Evolutionary conservation across 1,139 yeast genomes (phyloP).

Genomic region (Diutina neorugosa): DNA sequence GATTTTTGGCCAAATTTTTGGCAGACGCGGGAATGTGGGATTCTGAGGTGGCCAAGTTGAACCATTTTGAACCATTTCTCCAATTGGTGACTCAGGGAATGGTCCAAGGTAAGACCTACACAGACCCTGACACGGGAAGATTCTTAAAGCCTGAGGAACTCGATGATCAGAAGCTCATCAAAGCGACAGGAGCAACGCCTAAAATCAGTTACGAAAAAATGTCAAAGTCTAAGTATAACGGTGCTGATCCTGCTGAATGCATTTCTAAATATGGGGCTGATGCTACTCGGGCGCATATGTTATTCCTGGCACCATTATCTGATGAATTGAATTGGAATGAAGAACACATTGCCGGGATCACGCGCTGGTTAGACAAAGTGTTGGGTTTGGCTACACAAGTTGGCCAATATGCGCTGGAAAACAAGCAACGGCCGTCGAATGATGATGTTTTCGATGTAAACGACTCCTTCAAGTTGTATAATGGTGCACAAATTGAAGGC

Average conservation of each 20-base stretch:
- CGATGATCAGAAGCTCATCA: slow-evolving; percentile 36
- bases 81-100: slow-evolving; percentile 87
- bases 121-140: slow-evolving; percentile 59
- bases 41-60: slow-evolving; percentile 14
- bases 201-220: slow-evolving; percentile 66
- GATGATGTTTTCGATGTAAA: not conserved
- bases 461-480: not conserved
- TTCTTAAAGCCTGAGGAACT: slow-evolving; percentile 72
- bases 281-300: slow-evolving; percentile 83
- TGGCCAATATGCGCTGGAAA: not conserved
- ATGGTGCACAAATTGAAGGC: not conserved
- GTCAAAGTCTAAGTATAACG: slow-evolving; percentile 93
- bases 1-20: slow-evolving; percentile 76
- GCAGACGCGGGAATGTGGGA: slow-evolving; percentile 43
- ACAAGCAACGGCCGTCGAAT: not conserved
- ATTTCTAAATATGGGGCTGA: slow-evolving; percentile 83
- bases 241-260: slow-evolving; percentile 79
- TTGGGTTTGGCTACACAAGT: slow-evolving; percentile 18
- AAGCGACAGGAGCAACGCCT: slow-evolving; percentile 40
- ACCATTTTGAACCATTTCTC: slow-evolving; percentile 67
- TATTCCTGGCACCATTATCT: slow-evolving; percentile 85
- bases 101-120: slow-evolving; percentile 88
- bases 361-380: slow-evolving; percentile 72
- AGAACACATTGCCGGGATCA: slow-evolving; percentile 70
- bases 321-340: slow-evolving; percentile 89